Evolutionary conservation across 352 stramenopile species (phyloP), one percentile per base, ranked within the genome.

Genomic region (Pseudoperonospora humuli): DNA sequence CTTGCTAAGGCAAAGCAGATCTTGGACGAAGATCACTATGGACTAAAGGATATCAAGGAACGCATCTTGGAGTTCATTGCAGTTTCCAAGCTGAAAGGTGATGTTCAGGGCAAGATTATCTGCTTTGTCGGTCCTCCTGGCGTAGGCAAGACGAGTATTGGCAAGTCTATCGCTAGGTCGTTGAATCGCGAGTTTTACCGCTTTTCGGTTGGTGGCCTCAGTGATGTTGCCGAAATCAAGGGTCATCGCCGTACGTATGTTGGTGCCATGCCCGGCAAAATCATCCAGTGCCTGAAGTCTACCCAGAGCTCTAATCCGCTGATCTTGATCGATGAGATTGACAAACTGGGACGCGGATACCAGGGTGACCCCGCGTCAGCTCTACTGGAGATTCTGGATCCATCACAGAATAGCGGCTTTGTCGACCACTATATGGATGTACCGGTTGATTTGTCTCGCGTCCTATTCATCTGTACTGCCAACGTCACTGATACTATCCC

Each of bases 1-100:
- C 74, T 99, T 10, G 63, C 71, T 0, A 84, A 87, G 45, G 96
- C 95, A 4, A 85, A 95, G 61, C 62, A 88, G 50, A 87, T 97
- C 37, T 61, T 98, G 19, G 91, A 99, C 55, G 84, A 95, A 50
- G 95, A 99, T 51, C 96, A 99, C 65, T 99, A 98, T 62, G 96
- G 96, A 1, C 80, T 99, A 18, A 84, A 96, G 25, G 95, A 99
- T 61, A 96, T 99, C 43, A 99, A 99, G 64, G 89, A 99, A 45
- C 96, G 95, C 13, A 99, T 99, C 47, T 69, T 99, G 14, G 93
- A 99, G 71, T 99, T 99, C 54, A 98, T 99, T 51, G 96, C 97
- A 1, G 95, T 99, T 8, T 96, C 94, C 6, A 99, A 98, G 61
- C 72, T 99, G 4, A 86, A 84, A 52, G 95, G 95, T 18, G 82